A percentile compares a stretch with the other conserved stretches of the same genome.
These are phyloP conservation scores for Trichoderma virens DNA, from an alignment of 495 filamentous ascomycete species.

Conservation along the genomic window DNA sequence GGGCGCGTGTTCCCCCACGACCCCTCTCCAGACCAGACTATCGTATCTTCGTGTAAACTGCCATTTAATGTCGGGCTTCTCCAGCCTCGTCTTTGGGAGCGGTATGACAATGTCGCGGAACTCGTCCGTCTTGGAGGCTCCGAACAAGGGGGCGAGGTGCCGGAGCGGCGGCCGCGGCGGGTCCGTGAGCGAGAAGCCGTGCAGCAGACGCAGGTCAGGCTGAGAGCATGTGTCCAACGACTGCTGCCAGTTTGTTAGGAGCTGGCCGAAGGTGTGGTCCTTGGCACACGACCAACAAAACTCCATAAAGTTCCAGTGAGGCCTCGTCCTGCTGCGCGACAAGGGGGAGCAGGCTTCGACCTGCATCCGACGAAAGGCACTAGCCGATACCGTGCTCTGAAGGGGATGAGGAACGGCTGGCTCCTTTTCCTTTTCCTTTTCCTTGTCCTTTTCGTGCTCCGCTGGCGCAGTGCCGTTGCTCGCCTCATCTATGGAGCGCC, in stretches of 20 bases:
- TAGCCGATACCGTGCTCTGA: slow-evolving; percentile 21
- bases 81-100: slow-evolving; percentile 53
- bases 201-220: slow-evolving; percentile 65
- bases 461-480: not conserved
- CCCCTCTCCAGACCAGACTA: slow-evolving; percentile 57
- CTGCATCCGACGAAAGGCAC: slow-evolving; percentile 44
- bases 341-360: slow-evolving; percentile 48
- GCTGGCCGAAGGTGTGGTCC: slow-evolving; percentile 63
- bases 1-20: slow-evolving; percentile 25
- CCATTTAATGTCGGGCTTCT: slow-evolving; percentile 39
- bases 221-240: slow-evolving; percentile 69
- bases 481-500: not conserved
- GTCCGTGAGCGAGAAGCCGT: slow-evolving; percentile 61
- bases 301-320: slow-evolving; percentile 43
- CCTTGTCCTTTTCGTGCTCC: not conserved
- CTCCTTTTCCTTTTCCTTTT: not conserved
- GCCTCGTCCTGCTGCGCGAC: slow-evolving; percentile 47
- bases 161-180: slow-evolving; percentile 54
- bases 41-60: slow-evolving; percentile 46
- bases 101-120: slow-evolving; percentile 74
- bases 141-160: slow-evolving; percentile 65
- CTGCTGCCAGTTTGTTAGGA: slow-evolving; percentile 55
- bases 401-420: not conserved
- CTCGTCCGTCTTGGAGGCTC: slow-evolving; percentile 57
- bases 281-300: slow-evolving; percentile 54